Evolutionary conservation across 495 filamentous ascomycete genomes (phyloP), one percentile per base, ranked within the genome.

Genomic region (Aeminium ludgeri): DNA sequence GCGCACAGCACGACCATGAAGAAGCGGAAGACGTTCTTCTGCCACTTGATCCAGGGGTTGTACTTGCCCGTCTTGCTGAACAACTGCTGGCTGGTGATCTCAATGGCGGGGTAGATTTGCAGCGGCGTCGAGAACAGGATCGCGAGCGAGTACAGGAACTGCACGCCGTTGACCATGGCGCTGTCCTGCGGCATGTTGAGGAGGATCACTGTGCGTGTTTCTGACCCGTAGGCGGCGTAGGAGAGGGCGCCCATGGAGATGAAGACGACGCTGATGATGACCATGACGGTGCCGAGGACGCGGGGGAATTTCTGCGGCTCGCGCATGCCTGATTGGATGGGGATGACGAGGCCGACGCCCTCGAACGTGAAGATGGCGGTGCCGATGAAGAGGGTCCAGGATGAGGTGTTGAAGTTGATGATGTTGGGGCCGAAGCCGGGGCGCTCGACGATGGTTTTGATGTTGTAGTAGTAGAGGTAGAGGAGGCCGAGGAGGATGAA

Each of bases 361-460:
- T 97, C 89, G 49, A 94, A 97, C 4, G 89, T 97, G 65, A 97
- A 97, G 50, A 97, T 95, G 15, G 89, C 91, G 6, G 89, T 96
- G 49, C 89, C 89, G 52, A 97, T 95, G 59, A 96, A 94, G 27
- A 96, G 72, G 0, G 86, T 93, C 89, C 89, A 97, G 52, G 80
- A 73, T 16, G 76, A 68, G 3, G 74, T 60, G 62, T 97, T 97
- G 67, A 97, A 95, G 44, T 73, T 61, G 41, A 75, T 67, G 50
- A 96, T 80, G 56, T 96, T 89, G 23, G 23, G 23, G 0, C 84
- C 67, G 10, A 91, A 57, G 6, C 87, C 86, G 32, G 80, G 60
- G n/a, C 79, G 74, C 34, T 56, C 60, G 19, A 73, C 71, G 28
- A 95, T 74, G n/a, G 85, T 92, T 38, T 77, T 65, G 51, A 95